These are phyloP conservation scores for Tripterygium wilfordii DNA, from an alignment of 177 flowering plant species.

Conservation along the genomic window DNA sequence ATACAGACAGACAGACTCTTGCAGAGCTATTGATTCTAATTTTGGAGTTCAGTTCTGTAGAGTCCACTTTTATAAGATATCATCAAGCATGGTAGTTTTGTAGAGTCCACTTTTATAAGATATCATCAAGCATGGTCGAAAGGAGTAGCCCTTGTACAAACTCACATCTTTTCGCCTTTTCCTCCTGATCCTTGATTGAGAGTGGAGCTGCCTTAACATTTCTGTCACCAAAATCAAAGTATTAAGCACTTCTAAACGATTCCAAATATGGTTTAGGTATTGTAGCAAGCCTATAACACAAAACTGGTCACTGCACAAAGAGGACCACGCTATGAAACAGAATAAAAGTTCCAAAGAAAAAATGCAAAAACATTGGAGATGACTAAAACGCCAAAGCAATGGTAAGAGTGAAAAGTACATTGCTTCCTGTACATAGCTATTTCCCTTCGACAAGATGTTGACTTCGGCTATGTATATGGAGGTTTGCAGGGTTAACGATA, in stretches of 20 bases:
- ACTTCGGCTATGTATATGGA: too few relatives aligned
- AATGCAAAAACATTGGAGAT: too few relatives aligned
- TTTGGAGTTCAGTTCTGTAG: neutral
- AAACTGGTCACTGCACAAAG: too few relatives aligned
- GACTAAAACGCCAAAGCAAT: too few relatives aligned
- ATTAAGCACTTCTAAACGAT: too few relatives aligned
- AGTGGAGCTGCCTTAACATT: conserved; percentile 24
- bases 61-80: conserved; percentile 23
- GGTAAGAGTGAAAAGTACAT: too few relatives aligned
- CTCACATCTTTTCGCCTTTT: conserved; percentile 41
- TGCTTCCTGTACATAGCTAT: too few relatives aligned
- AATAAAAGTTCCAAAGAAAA: too few relatives aligned
- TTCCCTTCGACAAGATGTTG: too few relatives aligned
- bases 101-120: too few relatives aligned
- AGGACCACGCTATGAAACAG: too few relatives aligned
- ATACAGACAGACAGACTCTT: conserved; percentile 7
- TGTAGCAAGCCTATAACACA: neutral
- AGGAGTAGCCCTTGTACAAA: conserved; percentile 53
- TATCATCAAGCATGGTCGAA: conserved; percentile 40
- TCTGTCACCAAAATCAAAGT: conserved; percentile 22
- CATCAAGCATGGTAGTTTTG: conserved; percentile 38
- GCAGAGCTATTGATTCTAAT: conserved; percentile 1
- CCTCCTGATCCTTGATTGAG: conserved; percentile 38
- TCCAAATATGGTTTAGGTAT: neutral
- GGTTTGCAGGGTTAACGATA: too few relatives aligned